Conservation (phyloP, 2,329 filamentous ascomycete genomes). For the Calonectria pseudoreteaudii region DNA sequence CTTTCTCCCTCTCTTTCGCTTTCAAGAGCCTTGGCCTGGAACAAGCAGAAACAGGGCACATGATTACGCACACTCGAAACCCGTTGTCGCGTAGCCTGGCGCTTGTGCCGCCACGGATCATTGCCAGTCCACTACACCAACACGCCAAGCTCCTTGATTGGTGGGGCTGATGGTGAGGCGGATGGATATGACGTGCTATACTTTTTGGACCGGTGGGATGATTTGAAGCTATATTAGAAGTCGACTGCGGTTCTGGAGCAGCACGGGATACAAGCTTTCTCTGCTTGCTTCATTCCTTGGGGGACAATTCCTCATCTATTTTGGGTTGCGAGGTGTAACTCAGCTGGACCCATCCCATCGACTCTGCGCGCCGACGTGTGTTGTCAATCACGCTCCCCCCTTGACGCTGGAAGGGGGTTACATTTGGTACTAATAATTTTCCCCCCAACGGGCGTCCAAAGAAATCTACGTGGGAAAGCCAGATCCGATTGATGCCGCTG, state of each 20-base stretch:
- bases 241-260: background rate
- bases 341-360: background rate
- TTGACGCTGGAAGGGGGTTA: background rate
- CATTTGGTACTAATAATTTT: background rate
- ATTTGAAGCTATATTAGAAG: constrained; percentile 19
- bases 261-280: background rate
- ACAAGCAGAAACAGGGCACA: background rate
- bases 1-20: no score
- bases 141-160: constrained; percentile 28
- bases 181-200: constrained; percentile 42
- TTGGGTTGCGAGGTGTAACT: background rate
- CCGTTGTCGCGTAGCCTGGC: constrained; percentile 23
- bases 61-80: constrained; percentile 24
- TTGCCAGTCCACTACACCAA: constrained; percentile 22
- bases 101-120: constrained; percentile 33
- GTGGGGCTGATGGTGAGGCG: constrained; percentile 24
- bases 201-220: constrained; percentile 26
- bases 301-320: background rate
- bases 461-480: background rate
- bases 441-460: background rate
- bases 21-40: background rate
- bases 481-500: constrained; percentile 45
- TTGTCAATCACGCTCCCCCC: background rate
- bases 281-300: background rate
- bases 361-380: background rate